Base-by-base conservation (phyloP, 805 yeast species). In the Lipomyces starkeyi region DNA sequence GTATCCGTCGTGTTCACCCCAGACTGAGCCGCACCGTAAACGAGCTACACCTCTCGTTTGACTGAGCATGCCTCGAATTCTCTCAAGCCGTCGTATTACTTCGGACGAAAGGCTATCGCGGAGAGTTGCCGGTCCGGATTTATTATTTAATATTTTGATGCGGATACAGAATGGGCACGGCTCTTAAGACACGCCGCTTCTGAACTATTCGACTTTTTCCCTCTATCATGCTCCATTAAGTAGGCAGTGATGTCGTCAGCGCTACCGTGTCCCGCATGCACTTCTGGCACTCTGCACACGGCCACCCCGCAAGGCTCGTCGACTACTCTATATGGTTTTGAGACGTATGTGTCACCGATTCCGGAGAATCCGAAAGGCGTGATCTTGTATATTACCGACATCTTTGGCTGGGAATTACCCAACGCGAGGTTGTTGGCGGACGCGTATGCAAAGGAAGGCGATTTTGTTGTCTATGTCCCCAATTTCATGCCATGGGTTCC, bases 391-490 rank as follows among this genome's bases (percentile, higher is more conserved):
- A 5, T 62, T 20, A 34, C 66, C 20, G 68, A 64, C 13, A 62
- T 64, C 20, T 64, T 64, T 37, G 65, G 68, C 34, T 64, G 65
- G 65, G 47, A 14, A 32, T 22, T 64, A 25, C 56, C 61, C 14
- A 64, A 64, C 47, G 43, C 68, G 61, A 40, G 65, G 27, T 56
- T 64, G 35, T 47, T 64, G n/a, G 68, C 68, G 6, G 68, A 64
- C 54, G 66, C 60, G 13, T 64, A 61, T 43, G 68, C 68, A 8
- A 40, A 40, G n/a, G 64, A 60, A 35, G 68, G 68, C 40, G 29
- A 9, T n/a, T 64, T 37, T 32, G 40, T 32, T 11, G 64, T 61
- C 22, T 55, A 58, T 43, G 22, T 61, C 35, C 68, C 68, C 11
- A 59, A 64, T 43, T 34, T 61, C 22, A 47, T 61, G 27, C 64